These are phyloP conservation scores for Scheffersomyces lignicola DNA, from an alignment of 1,139 yeast genomes.

Conservation along the genomic window DNA sequence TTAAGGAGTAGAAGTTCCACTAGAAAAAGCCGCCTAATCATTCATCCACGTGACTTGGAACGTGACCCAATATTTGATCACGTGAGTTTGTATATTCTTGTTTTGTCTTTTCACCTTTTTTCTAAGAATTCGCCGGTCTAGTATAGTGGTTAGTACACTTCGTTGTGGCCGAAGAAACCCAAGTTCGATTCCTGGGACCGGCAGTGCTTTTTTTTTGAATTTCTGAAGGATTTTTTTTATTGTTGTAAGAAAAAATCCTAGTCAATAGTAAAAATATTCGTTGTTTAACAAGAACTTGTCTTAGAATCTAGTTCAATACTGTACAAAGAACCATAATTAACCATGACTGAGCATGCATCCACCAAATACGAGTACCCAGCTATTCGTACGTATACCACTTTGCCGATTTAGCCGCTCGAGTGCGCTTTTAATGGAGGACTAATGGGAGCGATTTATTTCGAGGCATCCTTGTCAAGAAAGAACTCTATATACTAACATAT, in stretches of 20 bases:
- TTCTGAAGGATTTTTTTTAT: not conserved
- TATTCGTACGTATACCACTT: constrained; percentile 22
- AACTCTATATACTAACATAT: too few species aligned
- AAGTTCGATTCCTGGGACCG: constrained; percentile 49
- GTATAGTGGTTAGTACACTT: constrained; percentile 48
- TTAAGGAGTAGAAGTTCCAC: too few species aligned
- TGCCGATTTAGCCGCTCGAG: not conserved
- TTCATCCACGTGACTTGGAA: too few species aligned
- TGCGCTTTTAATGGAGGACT: not conserved
- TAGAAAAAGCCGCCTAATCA: too few species aligned
- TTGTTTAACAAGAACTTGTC: too few species aligned
- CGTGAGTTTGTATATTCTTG: too few species aligned
- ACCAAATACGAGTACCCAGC: constrained; percentile 25
- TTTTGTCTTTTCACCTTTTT: too few species aligned
- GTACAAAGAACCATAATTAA: too few species aligned
- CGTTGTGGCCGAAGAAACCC: constrained; percentile 50
- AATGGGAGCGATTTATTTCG: not conserved
- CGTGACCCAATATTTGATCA: too few species aligned
- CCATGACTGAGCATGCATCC: constrained; percentile 9
- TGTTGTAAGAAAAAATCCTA: not conserved
- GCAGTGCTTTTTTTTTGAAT: constrained; percentile 22
- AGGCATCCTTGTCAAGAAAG: not conserved
- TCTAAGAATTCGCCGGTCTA: constrained; percentile 30
- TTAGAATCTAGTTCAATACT: too few species aligned
- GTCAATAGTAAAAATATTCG: not conserved